A percentile compares a stretch with the other conserved stretches of the same genome.
Conservation (phyloP, 352 stramenopile genomes). For the Thraustochytrium sp. region DNA sequence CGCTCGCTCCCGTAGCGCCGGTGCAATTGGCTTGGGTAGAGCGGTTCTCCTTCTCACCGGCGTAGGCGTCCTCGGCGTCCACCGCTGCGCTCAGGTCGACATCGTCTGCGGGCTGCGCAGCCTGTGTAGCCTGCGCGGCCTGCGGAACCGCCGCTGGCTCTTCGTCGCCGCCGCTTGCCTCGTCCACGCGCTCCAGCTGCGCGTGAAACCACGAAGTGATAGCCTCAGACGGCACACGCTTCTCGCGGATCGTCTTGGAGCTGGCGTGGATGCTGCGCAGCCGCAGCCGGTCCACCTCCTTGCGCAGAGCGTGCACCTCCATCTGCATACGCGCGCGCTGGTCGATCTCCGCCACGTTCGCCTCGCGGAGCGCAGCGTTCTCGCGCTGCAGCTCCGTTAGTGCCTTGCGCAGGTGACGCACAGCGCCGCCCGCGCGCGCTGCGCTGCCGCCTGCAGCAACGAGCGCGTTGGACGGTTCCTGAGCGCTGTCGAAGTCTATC, state of each 20-base stretch:
- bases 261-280: neutral
- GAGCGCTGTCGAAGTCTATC: neutral
- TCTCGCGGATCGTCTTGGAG: slow-evolving; percentile 10
- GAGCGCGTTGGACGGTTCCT: neutral
- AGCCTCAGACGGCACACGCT: neutral
- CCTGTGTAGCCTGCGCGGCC: no score
- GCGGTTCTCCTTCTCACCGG: no score
- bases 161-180: no score
- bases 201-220: neutral
- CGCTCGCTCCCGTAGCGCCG: no score
- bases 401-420: neutral
- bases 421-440: neutral
- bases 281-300: neutral
- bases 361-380: neutral
- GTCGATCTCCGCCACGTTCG: neutral
- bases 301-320: neutral
- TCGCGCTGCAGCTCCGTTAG: neutral
- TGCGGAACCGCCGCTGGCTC: no score
- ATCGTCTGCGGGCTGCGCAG: no score
- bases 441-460: neutral
- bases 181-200: neutral
- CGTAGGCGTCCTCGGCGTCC: no score
- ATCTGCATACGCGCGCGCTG: neutral
- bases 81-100: no score
- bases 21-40: no score